Evolutionary conservation across 371 early-diverging fungal species (phyloP), one percentile per base, ranked within the genome.

Genomic region (Mortierella sp.): DNA sequence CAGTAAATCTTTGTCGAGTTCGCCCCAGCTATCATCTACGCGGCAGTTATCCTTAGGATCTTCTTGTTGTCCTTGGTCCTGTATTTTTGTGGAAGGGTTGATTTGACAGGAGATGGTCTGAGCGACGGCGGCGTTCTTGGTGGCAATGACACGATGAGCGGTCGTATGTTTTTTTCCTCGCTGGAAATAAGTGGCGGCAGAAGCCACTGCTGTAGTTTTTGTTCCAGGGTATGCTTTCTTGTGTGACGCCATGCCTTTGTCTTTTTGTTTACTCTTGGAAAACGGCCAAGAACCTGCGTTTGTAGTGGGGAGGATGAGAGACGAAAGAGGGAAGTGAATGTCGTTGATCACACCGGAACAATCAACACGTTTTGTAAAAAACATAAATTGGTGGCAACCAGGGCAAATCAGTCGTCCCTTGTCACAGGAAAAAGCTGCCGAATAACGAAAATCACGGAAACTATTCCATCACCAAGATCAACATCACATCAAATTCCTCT

Each of bases 121-220:
- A 30, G 24, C 0, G 72, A 31, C 43, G 4, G 37, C 14, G 37
- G 37, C 14, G 37, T 50, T 39, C 31, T 60, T 64, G 56, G 39
- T 14, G 6, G 48, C 44, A 42, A 50, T 37, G 34, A 64, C 42
- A 8, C 66, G 56, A 14, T 66, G 43, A 0, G 52, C 15, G 8
- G 61, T 61, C 1, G 61, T 42, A 0, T 57, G 43, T 27, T 72
- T 72, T 51, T 60, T 60, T 4, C 61, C 72, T 14, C 61, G 66
- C 17, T 56, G 48, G 32, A 72, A 72, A 31, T 61, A 72, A 37
- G 27, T 53, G 24, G 49, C 46, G 19, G 66, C 52, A 4, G 56
- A 46, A 11, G 50, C n/a, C n/a, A n/a, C 39, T 41, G 47, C 24
- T 9, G 52, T 9, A 6, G 63, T 42, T 9, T 52, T 14, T 11